Percentiles rank a stretch among this genome's conserved stretches.
These are phyloP conservation scores for Aureobasidium sp. DNA, from an alignment of 2,329 filamentous ascomycete species.

Conservation along the genomic window DNA sequence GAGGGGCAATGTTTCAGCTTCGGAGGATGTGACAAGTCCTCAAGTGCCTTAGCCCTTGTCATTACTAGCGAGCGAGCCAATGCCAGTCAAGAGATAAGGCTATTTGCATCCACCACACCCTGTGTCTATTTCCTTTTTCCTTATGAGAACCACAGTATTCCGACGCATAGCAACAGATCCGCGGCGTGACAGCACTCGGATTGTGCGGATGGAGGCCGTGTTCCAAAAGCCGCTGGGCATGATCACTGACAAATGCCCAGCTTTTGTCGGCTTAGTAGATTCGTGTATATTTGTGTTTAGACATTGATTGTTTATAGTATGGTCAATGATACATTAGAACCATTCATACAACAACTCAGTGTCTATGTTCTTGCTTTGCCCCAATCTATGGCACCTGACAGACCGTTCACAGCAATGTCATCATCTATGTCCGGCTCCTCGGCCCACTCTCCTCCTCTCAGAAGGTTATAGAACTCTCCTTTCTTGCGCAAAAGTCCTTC, in stretches of 20 bases:
- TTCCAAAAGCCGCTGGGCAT: background rate
- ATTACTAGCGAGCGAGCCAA: background rate
- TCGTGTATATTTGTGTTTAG: background rate
- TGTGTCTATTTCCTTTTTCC: background rate
- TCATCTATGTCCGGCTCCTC: constrained; percentile 7
- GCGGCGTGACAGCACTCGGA: background rate
- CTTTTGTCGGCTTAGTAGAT: background rate
- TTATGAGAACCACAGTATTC: background rate
- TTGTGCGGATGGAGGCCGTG: background rate
- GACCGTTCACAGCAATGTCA: background rate
- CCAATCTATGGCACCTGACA: constrained; percentile 1
- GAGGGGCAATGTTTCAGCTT: background rate
- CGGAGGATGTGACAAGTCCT: background rate
- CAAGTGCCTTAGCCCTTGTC: background rate
- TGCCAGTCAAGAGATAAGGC: background rate
- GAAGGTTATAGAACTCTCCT: constrained; percentile 29
- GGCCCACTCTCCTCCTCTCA: constrained; percentile 30
- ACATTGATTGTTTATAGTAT: background rate
- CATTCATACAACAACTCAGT: background rate
- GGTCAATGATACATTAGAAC: background rate
- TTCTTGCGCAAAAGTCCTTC: constrained; percentile 45
- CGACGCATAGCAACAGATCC: background rate
- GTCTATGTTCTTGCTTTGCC: background rate
- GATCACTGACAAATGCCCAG: background rate
- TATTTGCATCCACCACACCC: background rate